Percentiles rank a stretch among this genome's conserved stretches.
Conservation (phyloP, 1,139 yeast genomes). For the Zygosaccharomyces pseudobailii region DNA sequence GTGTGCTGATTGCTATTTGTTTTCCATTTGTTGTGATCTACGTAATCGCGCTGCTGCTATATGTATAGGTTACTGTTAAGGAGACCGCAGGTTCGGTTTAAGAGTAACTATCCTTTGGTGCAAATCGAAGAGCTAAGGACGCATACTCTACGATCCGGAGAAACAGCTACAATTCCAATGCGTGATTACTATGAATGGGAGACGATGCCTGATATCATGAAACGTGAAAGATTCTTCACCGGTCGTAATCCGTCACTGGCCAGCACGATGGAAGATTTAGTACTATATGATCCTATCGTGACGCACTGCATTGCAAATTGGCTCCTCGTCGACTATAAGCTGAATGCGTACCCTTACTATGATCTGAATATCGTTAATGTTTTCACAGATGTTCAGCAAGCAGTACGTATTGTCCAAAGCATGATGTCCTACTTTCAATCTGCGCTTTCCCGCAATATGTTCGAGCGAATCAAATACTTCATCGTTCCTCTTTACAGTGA, state of each 20-base stretch:
- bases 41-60: neutral
- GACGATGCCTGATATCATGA: constrained; percentile 16
- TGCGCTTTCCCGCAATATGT: constrained; percentile 18
- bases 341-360: constrained; percentile 31
- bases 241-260: constrained; percentile 2
- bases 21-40: neutral
- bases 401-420: constrained; percentile 15
- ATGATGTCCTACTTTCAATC: constrained; percentile 21
- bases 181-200: constrained; percentile 26
- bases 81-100: constrained; percentile 6
- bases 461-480: constrained; percentile 22
- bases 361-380: constrained; percentile 30
- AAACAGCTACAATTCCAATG: constrained; percentile 13
- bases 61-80: constrained; percentile 7
- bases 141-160: constrained; percentile 5
- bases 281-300: constrained; percentile 21
- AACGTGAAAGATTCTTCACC: constrained; percentile 23
- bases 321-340: constrained; percentile 29
- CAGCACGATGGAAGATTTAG: constrained; percentile 9
- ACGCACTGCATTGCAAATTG: constrained; percentile 30
- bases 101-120: constrained; percentile 10
- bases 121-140: constrained; percentile 12
- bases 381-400: constrained; percentile 26
- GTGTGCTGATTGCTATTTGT: neutral
- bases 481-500: constrained; percentile 28